A percentile compares a stretch with the other conserved stretches of the same genome.
phyloP scores from a whole-genome alignment of 768 basidiomycete species.

The Mycena alexandri region DNA sequence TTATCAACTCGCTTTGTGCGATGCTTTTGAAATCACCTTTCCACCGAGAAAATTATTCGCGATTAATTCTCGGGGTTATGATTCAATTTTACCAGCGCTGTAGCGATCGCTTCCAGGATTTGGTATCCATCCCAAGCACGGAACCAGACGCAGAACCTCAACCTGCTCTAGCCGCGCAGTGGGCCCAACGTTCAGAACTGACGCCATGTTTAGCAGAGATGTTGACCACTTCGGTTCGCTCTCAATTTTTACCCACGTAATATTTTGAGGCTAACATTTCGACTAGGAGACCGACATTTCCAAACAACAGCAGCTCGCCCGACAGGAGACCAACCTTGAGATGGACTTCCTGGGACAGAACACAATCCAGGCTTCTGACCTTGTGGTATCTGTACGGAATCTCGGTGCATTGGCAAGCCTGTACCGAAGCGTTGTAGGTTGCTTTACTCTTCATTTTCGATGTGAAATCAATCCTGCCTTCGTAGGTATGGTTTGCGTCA shows the following conservation, averaged over 20 bases:
- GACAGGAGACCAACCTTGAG: slow-evolving; percentile 87
- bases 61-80: slow-evolving; percentile 93
- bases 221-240: slow-evolving; percentile 62
- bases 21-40: slow-evolving; percentile 95
- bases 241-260: no score
- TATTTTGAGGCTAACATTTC: slow-evolving; percentile 24
- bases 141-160: slow-evolving; percentile 57
- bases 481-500: slow-evolving; percentile 86
- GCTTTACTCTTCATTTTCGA: slow-evolving; percentile 7
- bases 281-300: slow-evolving; percentile 54
- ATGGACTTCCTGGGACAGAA: slow-evolving; percentile 70
- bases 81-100: slow-evolving; percentile 97
- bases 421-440: slow-evolving; percentile 87
- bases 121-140: slow-evolving; percentile 61
- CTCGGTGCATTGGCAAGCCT: slow-evolving; percentile 82
- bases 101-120: slow-evolving; percentile 86
- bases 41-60: slow-evolving; percentile 93
- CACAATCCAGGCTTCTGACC: slow-evolving; percentile 68
- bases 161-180: slow-evolving; percentile 75
- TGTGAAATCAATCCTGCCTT: slow-evolving; percentile 18
- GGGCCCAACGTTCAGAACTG: slow-evolving; percentile 91
- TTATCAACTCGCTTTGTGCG: slow-evolving; percentile 91
- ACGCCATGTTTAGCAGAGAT: slow-evolving; percentile 79
- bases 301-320: slow-evolving; percentile 69
- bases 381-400: slow-evolving; percentile 79